Base-by-base conservation (phyloP, 75 land plant species). In the Cryptomeria japonica region DNA sequence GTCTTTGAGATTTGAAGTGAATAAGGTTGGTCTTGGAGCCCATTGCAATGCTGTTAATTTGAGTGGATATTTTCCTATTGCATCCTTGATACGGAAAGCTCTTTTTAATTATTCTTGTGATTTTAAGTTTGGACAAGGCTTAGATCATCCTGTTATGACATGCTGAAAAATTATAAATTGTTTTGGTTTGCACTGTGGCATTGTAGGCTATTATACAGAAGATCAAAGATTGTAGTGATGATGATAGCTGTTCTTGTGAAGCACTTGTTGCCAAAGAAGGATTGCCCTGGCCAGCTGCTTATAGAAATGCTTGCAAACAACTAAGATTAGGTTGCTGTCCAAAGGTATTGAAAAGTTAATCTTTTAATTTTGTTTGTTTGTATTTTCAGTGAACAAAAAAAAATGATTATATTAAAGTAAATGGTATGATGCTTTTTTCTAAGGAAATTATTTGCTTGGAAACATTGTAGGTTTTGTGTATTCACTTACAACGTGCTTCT, bases 181-280 rank as follows among this genome's bases (percentile, higher is more conserved):
- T 51, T 36, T 42, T 2, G 1, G 11, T 46, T 46, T 79, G 22
- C 25, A 38, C 5, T 79, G 25, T 79, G 38, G 18, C 32, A 28
- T 55, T 84, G 70, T 90, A 96, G 97, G 85, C 38, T 46, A 90
- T 89, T 70, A 84, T 92, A 42, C 75, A 89, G 70, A 92, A 70
- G 84, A 88, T 97, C 15, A 87, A 86, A 79, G 79, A 87, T 36
- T 96, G 99, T 88, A 88, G 77, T 68, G 87, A 89, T 85, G 87
- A 91, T 90, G 99, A 96, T 46, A 91, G 89, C n/a, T 97, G 99
- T 89, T 88, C 87, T 53, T 97, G 99, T 90, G 90, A 91, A 84
- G 87, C 87, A 15, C 86, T 93, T 25, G 44, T 91, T 32, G 75
- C 28, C 31, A 85, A 90, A 56, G 88, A 92, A 86, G 93, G 87